A percentile compares a stretch with the other conserved stretches of the same genome.
Conservation (phyloP, 495 filamentous ascomycete species). For the Neurospora sp. region DNA sequence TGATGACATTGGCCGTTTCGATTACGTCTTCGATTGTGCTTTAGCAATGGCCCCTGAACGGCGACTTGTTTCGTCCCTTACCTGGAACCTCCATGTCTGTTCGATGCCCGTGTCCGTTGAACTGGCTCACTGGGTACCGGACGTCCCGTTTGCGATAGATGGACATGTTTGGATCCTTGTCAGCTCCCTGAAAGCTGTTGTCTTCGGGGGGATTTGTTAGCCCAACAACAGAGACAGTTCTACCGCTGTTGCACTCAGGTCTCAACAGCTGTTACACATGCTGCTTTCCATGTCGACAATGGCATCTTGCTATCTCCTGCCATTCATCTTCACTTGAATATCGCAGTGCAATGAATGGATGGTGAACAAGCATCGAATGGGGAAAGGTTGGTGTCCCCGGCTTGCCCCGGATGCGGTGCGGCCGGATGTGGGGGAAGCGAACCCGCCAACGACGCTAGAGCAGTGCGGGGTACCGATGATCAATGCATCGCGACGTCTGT, state of each 20-base stretch:
- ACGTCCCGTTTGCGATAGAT: background rate
- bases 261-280: background rate
- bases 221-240: background rate
- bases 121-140: background rate
- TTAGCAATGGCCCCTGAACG: background rate
- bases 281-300: background rate
- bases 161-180: background rate
- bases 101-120: background rate
- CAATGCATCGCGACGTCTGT: background rate
- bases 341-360: background rate
- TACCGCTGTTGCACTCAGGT: background rate
- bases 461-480: background rate
- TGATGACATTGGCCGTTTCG: background rate
- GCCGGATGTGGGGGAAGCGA: background rate
- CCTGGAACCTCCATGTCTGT: background rate
- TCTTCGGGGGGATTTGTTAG: background rate
- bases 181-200: background rate
- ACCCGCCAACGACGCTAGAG: background rate
- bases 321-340: background rate
- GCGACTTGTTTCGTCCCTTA: background rate
- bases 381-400: background rate
- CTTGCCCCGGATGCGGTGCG: background rate
- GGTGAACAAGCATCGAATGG: background rate
- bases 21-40: background rate
- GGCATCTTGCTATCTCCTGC: background rate